Percentiles rank a stretch among this genome's conserved stretches.
phyloP scores from a whole-genome alignment of 352 stramenopile genomes.

The Phytophthora citrophthora region DNA sequence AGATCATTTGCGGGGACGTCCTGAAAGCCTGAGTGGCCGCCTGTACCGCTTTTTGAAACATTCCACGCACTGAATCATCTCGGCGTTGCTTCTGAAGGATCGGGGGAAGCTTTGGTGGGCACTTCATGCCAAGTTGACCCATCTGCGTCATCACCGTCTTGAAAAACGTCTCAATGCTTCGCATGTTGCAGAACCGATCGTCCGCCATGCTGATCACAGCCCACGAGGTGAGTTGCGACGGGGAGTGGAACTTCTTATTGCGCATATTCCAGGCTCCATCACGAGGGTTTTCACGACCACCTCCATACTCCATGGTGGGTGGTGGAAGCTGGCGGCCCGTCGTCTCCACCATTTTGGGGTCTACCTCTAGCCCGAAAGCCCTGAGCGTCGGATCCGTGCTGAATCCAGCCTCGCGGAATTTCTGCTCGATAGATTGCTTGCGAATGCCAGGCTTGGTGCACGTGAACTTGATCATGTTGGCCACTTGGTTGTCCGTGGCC shows the following conservation, averaged over 20 bases:
- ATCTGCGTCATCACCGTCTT: slow-evolving; percentile 59
- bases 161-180: slow-evolving; percentile 61
- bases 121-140: slow-evolving; percentile 62
- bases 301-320: slow-evolving; percentile 62
- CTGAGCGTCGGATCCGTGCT: slow-evolving; percentile 51
- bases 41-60: slow-evolving; percentile 52
- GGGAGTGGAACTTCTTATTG: slow-evolving; percentile 57
- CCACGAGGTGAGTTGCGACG: slow-evolving; percentile 50
- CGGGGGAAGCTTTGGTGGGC: slow-evolving; percentile 38
- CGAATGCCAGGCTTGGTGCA: slow-evolving; percentile 61
- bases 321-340: slow-evolving; percentile 53
- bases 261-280: slow-evolving; percentile 80
- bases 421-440: slow-evolving; percentile 65
- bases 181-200: slow-evolving; percentile 33
- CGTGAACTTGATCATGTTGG: slow-evolving; percentile 84
- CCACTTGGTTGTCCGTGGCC: slow-evolving; percentile 77
- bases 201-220: slow-evolving; percentile 65
- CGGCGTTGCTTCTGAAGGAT: slow-evolving; percentile 49
- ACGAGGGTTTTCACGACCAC: slow-evolving; percentile 47
- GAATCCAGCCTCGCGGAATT: slow-evolving; percentile 67
- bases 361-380: slow-evolving; percentile 66
- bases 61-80: slow-evolving; percentile 37
- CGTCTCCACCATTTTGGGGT: slow-evolving; percentile 59
- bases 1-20: slow-evolving; percentile 51
- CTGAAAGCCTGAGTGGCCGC: slow-evolving; percentile 40